Conservation (phyloP, 192 early-diverging fungal species). For the Umbelopsis sp. region DNA sequence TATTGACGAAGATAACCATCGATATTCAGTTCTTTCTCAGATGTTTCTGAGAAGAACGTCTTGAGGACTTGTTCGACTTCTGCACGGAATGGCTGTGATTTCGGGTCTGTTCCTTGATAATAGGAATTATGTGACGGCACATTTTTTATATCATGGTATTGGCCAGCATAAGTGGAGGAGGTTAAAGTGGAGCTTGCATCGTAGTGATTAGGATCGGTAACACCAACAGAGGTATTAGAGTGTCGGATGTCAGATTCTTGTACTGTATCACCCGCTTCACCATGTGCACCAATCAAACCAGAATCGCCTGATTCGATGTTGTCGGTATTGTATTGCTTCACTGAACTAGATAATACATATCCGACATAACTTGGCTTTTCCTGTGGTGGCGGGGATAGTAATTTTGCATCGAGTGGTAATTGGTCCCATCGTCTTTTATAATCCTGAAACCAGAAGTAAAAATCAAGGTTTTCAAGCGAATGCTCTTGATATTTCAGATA, state of each 20-base stretch:
- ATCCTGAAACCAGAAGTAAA: slow-evolving; percentile 21
- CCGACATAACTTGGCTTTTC: slow-evolving; percentile 18
- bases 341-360: background rate
- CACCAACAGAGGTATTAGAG: background rate
- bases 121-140: background rate
- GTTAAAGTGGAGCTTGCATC: background rate
- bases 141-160: background rate
- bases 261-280: background rate
- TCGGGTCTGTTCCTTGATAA: slow-evolving; percentile 11
- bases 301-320: slow-evolving; percentile 7
- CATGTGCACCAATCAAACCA: background rate
- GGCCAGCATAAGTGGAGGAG: background rate
- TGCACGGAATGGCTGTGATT: slow-evolving; percentile 19
- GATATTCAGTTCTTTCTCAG: slow-evolving; percentile 23
- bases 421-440: slow-evolving; percentile 19
- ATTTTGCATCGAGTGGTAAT: slow-evolving; percentile 5
- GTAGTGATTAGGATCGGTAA: background rate
- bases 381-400: slow-evolving; percentile 19
- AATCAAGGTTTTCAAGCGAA: slow-evolving; percentile 27
- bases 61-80: slow-evolving; percentile 19
- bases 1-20: slow-evolving; percentile 2
- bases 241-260: background rate
- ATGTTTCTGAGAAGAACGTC: slow-evolving; percentile 13
- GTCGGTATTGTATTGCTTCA: background rate
- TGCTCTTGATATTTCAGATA: slow-evolving; percentile 22